A percentile compares a stretch with the other conserved stretches of the same genome.
Conservation (phyloP, 2,329 filamentous ascomycete genomes). For the Cercospora beticola region DNA sequence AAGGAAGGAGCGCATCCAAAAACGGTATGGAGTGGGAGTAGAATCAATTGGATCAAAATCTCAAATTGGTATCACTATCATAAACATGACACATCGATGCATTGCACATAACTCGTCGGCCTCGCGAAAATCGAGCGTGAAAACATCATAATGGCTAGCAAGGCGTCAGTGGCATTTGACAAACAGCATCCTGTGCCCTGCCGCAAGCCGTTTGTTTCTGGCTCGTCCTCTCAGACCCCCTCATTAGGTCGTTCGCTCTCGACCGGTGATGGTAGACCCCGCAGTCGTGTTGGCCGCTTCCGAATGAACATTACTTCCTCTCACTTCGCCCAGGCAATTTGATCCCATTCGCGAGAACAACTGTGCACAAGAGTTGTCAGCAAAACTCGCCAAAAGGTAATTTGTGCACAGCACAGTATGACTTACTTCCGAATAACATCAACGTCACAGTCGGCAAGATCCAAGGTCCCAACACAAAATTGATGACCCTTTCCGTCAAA, state of each 20-base stretch:
- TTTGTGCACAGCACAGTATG: not conserved
- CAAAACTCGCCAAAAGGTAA: not conserved
- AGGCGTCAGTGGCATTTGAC: no score
- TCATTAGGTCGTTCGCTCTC: no score
- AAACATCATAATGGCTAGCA: not conserved
- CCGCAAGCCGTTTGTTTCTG: no score
- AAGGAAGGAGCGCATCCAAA: not conserved
- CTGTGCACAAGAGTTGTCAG: not conserved
- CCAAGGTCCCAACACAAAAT: conserved; percentile 14
- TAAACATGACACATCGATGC: not conserved
- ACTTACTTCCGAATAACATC: conserved; percentile 2
- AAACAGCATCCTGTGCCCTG: no score
- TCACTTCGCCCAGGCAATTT: not conserved
- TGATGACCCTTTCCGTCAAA: not conserved
- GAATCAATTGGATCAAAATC: not conserved
- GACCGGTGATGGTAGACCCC: no score
- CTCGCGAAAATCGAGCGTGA: not conserved
- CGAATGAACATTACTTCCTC: conserved; percentile 1
- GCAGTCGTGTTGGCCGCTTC: no score
- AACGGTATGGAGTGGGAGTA: not conserved
- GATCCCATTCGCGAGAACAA: conserved; percentile 1
- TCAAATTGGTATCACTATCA: not conserved
- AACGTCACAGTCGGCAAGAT: conserved; percentile 19
- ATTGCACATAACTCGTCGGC: not conserved
- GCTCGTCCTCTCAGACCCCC: no score